Conservation (phyloP, 2,329 filamentous ascomycete species). For the Esteya vermicola region DNA sequence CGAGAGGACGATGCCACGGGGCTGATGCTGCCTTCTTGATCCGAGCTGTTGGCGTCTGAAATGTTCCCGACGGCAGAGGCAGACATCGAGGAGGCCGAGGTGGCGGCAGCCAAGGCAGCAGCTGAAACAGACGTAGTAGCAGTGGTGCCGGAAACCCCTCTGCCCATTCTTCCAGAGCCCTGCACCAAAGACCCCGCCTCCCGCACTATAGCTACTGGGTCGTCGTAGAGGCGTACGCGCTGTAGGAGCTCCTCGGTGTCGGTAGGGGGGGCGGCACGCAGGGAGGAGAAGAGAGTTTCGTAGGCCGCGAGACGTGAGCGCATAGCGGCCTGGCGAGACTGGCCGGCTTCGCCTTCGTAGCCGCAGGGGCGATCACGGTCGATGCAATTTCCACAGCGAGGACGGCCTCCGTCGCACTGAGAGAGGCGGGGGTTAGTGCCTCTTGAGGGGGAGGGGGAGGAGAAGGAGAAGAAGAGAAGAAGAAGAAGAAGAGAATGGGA, state of each 20-base stretch:
- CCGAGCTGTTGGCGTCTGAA: too few species aligned
- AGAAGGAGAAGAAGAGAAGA: too few species aligned
- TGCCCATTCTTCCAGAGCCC: too few species aligned
- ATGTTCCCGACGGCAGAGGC: too few species aligned
- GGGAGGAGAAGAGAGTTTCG: conserved; percentile 14
- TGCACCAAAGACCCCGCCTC: too few species aligned
- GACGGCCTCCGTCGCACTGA: conserved; percentile 20
- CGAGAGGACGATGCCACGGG: too few species aligned
- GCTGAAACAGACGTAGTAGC: not conserved
- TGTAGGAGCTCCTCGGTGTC: conserved; percentile 14
- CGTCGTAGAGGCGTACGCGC: conserved; percentile 12
- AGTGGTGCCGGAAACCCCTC: too few species aligned
- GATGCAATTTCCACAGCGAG: conserved; percentile 16
- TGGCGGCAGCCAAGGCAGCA: not conserved
- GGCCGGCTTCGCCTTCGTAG: conserved; percentile 18
- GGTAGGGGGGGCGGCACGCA: conserved; percentile 12
- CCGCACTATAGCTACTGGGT: conserved; percentile 6
- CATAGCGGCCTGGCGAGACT: conserved; percentile 17
- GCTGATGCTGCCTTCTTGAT: too few species aligned
- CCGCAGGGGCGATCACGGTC: conserved; percentile 14
- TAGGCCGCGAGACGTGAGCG: conserved; percentile 15
- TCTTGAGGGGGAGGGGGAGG: too few species aligned
- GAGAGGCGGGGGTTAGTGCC: not conserved
- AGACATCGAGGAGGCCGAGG: not conserved
- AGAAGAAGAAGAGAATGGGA: not conserved